Evolutionary conservation across 768 basidiomycete species (phyloP), one percentile per base, ranked within the genome.

Genomic region (Nevesoporus exiguus): DNA sequence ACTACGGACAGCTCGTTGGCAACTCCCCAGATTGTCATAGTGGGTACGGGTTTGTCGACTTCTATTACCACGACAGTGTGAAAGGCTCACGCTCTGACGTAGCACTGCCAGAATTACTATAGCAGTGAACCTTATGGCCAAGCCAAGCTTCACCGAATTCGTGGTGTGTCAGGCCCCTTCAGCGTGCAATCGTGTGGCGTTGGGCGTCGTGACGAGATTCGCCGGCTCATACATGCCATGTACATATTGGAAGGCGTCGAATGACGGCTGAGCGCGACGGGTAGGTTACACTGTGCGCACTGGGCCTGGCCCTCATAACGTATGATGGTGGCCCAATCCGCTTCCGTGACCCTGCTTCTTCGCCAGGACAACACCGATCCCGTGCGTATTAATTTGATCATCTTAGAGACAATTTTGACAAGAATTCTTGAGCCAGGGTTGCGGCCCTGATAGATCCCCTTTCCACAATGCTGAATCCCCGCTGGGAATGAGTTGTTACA

Each of bases 121-220:
- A 24, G 36, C 56, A 41, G 47, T 47, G 34, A 36, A 47, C 34
- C 54, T 56, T 48, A 34, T 45, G 37, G 37, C 33, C 17, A 39
- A 51, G 9, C 14, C 47, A 22, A 24, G 39, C 44, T 80, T 74
- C 58, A 67, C 76, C 33, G 10, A 33, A 5, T 33, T 14, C 33
- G 33, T 33, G 33, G 33, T 33, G 13, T 14, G 33, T 33, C 33
- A 14, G 14, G 33, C 13, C 33, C 33, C 13, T 33, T 11, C 13
- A 33, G 10, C 33, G 14, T n/a, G n/a, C n/a, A n/a, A n/a, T n/a
- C n/a, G n/a, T n/a, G n/a, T 29, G 4, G 27, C 27, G 8, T 29
- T 29, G 27, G 27, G 27, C 5, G 27, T 29, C 8, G 4, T 4
- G 19, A 48, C 22, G 27, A 24, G 42, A 46, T 54, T 59, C 30